Evolutionary conservation across 139 green algal genomes (phyloP).

Genomic region (Chlorella sp.): DNA sequence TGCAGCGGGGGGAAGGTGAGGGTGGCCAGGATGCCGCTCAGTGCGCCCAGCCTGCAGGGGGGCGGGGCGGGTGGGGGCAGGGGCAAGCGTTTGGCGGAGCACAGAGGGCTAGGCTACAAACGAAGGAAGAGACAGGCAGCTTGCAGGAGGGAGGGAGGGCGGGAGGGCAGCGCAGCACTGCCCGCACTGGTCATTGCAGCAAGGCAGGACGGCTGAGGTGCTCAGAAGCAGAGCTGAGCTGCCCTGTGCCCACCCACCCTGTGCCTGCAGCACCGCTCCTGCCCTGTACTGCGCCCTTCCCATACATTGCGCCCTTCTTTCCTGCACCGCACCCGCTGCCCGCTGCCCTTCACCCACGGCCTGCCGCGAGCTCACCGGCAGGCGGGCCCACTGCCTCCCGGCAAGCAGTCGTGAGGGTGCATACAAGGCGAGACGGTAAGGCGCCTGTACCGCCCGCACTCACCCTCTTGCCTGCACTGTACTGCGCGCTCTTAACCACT

Average conservation of each 20-base stretch:
- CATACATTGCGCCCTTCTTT: too few relatives aligned
- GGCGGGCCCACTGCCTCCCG: background rate
- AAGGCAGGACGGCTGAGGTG: background rate
- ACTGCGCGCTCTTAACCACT: too few relatives aligned
- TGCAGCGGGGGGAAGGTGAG: conserved; percentile 61
- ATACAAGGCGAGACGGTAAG: background rate
- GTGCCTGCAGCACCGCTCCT: too few relatives aligned
- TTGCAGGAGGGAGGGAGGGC: too few relatives aligned
- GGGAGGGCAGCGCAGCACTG: background rate
- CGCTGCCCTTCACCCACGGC: too few relatives aligned
- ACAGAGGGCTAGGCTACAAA: too few relatives aligned
- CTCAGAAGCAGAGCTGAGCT: background rate
- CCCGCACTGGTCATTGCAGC: background rate
- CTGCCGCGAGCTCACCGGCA: background rate
- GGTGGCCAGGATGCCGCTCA: conserved; percentile 75
- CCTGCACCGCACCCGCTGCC: too few relatives aligned
- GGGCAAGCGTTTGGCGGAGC: background rate
- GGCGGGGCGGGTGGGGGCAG: background rate
- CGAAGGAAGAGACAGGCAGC: too few relatives aligned
- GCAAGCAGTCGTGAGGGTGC: background rate
- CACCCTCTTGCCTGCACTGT: background rate
- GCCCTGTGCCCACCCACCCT: background rate
- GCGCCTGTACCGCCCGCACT: background rate
- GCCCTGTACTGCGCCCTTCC: too few relatives aligned
- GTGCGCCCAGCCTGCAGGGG: conserved; percentile 57